These are phyloP conservation scores for Vitis amurensis DNA, from an alignment of 164 flowering plant genomes.

Conservation along the genomic window DNA sequence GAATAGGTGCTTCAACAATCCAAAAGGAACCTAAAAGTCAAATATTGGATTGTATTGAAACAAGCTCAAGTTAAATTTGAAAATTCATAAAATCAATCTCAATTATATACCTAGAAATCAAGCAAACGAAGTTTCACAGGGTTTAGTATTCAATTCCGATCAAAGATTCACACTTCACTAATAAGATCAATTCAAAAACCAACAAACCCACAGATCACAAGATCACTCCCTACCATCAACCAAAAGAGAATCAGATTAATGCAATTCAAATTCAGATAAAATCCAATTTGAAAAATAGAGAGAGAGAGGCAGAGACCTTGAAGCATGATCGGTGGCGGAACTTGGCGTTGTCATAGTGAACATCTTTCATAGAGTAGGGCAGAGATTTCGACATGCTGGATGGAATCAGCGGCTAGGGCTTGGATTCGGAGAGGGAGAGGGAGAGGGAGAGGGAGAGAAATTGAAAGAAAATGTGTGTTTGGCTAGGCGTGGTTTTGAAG, in stretches of 20 bases:
- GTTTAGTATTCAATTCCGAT: too few species aligned
- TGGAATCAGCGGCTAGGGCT: constrained; percentile 9
- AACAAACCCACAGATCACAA: not conserved
- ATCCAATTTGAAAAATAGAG: not conserved
- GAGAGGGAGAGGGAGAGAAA: not conserved
- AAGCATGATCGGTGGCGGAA: constrained; percentile 75
- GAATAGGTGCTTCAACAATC: too few species aligned
- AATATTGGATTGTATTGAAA: too few species aligned
- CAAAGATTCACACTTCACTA: too few species aligned
- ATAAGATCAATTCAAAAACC: not conserved
- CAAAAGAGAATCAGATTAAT: not conserved
- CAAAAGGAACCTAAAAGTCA: too few species aligned
- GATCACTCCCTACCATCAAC: not conserved
- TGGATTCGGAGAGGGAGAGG: not conserved
- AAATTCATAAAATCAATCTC: too few species aligned
- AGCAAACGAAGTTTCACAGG: too few species aligned
- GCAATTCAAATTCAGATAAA: not conserved
- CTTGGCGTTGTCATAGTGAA: constrained; percentile 89
- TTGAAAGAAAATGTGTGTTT: too few species aligned
- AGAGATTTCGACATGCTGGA: constrained; percentile 63
- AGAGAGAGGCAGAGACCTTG: constrained; percentile 42
- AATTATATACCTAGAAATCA: too few species aligned
- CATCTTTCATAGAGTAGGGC: constrained; percentile 79
- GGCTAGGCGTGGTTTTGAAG: too few species aligned
- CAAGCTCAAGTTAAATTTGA: too few species aligned